phyloP scores from a whole-genome alignment of 2,329 filamentous ascomycete species.

The Juglanconis juglandina region DNA sequence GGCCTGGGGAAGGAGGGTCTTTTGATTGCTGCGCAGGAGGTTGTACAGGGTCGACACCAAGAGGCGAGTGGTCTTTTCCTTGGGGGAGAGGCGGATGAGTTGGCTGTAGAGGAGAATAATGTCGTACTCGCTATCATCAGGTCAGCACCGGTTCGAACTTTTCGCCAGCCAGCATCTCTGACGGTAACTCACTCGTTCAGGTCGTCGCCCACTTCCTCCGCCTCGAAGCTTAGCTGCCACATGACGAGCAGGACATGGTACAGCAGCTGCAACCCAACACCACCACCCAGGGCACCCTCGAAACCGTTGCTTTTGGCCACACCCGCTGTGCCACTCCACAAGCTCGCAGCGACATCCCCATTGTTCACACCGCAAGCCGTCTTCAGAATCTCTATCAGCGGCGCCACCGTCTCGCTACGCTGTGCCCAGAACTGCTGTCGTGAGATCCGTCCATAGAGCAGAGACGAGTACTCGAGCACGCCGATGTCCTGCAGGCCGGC shows the following conservation, averaged over 20 bases:
- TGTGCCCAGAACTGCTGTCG: constrained; percentile 89
- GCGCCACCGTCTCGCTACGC: constrained; percentile 76
- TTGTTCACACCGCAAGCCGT: constrained; percentile 70
- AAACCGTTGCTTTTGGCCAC: constrained; percentile 56
- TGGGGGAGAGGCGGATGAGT: constrained; percentile 85
- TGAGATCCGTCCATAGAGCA: constrained; percentile 72
- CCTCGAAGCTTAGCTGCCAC: constrained; percentile 97
- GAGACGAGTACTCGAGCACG: constrained; percentile 82
- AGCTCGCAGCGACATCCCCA: constrained; percentile 58
- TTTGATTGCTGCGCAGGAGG: constrained; percentile 67
- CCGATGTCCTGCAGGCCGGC: constrained; percentile 92
- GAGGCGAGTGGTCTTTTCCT: constrained; percentile 94
- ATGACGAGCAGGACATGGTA: constrained; percentile 92
- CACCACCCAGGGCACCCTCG: constrained; percentile 66
- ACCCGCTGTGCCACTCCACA: constrained; percentile 57
- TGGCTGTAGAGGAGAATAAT: constrained; percentile 90
- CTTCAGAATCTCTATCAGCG: constrained; percentile 77
- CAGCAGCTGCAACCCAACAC: constrained; percentile 85
- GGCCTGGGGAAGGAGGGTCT: constrained; percentile 77
- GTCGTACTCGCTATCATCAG: constrained; percentile 74
- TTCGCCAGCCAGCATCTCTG: not conserved
- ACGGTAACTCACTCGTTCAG: constrained; percentile 71
- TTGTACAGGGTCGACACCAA: constrained; percentile 87
- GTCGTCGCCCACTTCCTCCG: constrained; percentile 66
- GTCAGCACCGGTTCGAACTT: constrained; percentile 24